phyloP scores from a whole-genome alignment of 1,284 basidiomycete genomes.

The Vanrija sp. region DNA sequence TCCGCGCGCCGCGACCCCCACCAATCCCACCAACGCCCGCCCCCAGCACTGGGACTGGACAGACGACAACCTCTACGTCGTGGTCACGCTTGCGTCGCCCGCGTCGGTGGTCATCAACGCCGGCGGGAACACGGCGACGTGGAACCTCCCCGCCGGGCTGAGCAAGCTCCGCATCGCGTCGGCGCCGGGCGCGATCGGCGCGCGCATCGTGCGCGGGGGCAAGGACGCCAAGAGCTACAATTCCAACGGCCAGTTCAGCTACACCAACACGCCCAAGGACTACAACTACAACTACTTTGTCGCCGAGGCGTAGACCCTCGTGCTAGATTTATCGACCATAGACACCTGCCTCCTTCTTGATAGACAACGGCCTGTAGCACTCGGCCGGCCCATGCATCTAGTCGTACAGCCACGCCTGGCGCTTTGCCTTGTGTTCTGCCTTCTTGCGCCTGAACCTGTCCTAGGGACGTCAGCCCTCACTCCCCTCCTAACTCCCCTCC shows the following conservation, averaged over 20 bases:
- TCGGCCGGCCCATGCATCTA: constrained; percentile 34
- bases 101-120: constrained; percentile 21
- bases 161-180: constrained; percentile 37
- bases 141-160: constrained; percentile 32
- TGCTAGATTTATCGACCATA: too few species aligned
- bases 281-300: constrained; percentile 49
- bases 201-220: constrained; percentile 30
- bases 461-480: constrained; percentile 50
- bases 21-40: constrained; percentile 1
- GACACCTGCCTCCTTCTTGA: neutral
- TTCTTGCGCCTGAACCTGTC: constrained; percentile 85
- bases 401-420: constrained; percentile 82
- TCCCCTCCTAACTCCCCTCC: constrained; percentile 4
- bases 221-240: constrained; percentile 29
- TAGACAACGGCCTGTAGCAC: too few species aligned
- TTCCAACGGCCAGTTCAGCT: constrained; percentile 30
- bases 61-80: constrained; percentile 27
- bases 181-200: constrained; percentile 32
- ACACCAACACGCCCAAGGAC: constrained; percentile 30
- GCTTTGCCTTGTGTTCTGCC: constrained; percentile 72
- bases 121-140: constrained; percentile 28
- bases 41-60: constrained; percentile 14
- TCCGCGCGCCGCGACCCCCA: constrained; percentile 52
- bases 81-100: constrained; percentile 19
- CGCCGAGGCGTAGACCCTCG: constrained; percentile 4